phyloP scores from a whole-genome alignment of 192 early-diverging fungal species.

The Coemansia sp. region DNA sequence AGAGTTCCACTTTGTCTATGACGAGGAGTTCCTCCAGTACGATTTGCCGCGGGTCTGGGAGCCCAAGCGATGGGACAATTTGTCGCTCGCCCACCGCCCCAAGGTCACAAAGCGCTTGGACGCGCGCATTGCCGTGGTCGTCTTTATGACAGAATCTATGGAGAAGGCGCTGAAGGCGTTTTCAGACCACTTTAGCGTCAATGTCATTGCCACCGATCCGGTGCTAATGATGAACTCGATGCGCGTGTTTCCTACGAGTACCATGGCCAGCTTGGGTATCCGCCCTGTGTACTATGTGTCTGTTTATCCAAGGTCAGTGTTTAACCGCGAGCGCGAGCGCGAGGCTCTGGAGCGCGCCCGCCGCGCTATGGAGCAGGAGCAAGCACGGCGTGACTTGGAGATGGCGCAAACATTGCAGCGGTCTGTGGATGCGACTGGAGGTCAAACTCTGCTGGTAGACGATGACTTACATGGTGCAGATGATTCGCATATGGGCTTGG shows the following conservation, averaged over 20 bases:
- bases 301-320: conserved; percentile 37
- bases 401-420: conserved; percentile 14
- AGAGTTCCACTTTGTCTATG: conserved; percentile 37
- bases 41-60: conserved; percentile 34
- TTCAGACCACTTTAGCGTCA: conserved; percentile 21
- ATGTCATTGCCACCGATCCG: conserved; percentile 33
- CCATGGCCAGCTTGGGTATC: conserved; percentile 26
- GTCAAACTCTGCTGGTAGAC: background rate
- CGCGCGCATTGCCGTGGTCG: conserved; percentile 28
- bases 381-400: conserved; percentile 29
- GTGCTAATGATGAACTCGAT: conserved; percentile 30
- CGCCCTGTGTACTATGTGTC: conserved; percentile 28
- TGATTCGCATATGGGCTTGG: background rate
- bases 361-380: conserved; percentile 28
- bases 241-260: conserved; percentile 39
- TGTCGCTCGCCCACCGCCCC: background rate
- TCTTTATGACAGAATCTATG: conserved; percentile 26
- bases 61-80: conserved; percentile 15
- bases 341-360: conserved; percentile 22
- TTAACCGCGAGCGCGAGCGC: conserved; percentile 25
- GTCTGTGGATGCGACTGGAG: background rate
- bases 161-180: conserved; percentile 29
- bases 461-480: background rate
- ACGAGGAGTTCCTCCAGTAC: conserved; percentile 19
- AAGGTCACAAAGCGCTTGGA: conserved; percentile 24